phyloP scores from a whole-genome alignment of 192 early-diverging fungal species.

The Umbelopsis sp. region DNA sequence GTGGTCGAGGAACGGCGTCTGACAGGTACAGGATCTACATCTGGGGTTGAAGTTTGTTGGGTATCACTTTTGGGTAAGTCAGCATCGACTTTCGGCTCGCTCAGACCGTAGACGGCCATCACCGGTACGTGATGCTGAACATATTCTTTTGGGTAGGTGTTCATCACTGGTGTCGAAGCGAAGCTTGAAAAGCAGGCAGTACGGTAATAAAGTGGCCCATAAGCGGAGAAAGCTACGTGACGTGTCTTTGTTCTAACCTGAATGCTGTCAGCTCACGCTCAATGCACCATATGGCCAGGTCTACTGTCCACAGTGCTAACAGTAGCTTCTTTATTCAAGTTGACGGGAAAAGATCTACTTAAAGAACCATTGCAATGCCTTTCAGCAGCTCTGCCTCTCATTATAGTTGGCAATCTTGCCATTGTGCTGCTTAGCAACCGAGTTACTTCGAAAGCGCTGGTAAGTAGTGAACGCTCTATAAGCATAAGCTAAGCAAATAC shows the following conservation, averaged over 20 bases:
- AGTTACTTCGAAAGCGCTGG: not conserved
- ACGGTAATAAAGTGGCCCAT: not conserved
- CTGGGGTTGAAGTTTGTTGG: conserved; percentile 28
- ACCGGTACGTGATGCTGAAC: conserved; percentile 61
- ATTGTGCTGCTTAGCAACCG: not conserved
- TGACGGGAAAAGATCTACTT: not conserved
- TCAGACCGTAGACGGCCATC: conserved; percentile 53
- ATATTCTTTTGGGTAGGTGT: conserved; percentile 60
- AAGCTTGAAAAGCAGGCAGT: not conserved
- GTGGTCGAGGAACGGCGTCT: not conserved
- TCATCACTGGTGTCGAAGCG: conserved; percentile 41
- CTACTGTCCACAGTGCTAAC: conserved; percentile 4
- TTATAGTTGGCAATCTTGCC: not conserved
- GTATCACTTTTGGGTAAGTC: conserved; percentile 20
- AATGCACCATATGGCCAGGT: conserved; percentile 3
- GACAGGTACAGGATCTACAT: conserved; percentile 6
- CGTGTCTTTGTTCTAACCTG: conserved; percentile 14
- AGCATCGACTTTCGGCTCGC: conserved; percentile 11
- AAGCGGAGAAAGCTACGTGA: not conserved
- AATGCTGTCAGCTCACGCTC: not conserved
- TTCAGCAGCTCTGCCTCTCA: not conserved
- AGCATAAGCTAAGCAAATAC: too few species aligned
- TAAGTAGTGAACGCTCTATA: not conserved
- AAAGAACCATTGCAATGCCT: conserved; percentile 3
- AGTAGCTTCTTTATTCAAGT: not conserved